Evolutionary conservation across 306 rosid genomes (phyloP), one percentile per base, ranked within the genome.

Genomic region (Comarum palustre): DNA sequence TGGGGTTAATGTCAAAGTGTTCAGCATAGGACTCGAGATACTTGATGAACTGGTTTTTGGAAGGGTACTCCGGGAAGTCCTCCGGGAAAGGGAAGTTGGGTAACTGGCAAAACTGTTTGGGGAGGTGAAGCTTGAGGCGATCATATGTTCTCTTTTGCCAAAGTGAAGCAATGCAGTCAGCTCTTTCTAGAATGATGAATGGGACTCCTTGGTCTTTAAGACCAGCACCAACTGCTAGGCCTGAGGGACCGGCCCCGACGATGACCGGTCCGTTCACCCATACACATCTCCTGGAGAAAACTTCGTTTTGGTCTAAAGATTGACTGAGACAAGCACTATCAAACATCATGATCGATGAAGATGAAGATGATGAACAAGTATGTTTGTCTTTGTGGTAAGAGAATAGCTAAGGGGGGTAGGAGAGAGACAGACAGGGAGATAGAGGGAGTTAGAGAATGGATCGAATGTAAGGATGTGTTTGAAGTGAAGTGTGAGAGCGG

Each of bases 231-330:
- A 88, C 97, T 0, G 98, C 97, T 25, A 94, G 81, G 19, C 98
- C 98, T 0, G 98, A 94, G 0, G 98, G 98, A 17, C 98, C 96
- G 0, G 95, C 94, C 8, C 98, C 98, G 12, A 86, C 86, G n/a
- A 94, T 85, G 46, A 94, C 90, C 0, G 98, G 96, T 6, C 97
- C 98, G 50, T 89, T 84, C 27, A 87, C 97, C 92, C 88, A 90
- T 27, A 87, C 80, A 75, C 96, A 86, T 2, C 84, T 78, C 42
- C 82, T 79, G 24, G 84, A 66, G 66, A 91, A 81, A 1, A 85
- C 62, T 38, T 74, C 75, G n/a, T 82, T 85, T 0, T 87, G 83
- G 48, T 83, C 79, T 2, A 78, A 32, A 10, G 36, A 31, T 27
- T 36, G 81, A 36, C 19, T 2, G 11, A 77, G 75, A 80, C 78